Evolutionary conservation across 805 yeast species (phyloP).

Genomic region (Wickerhamiella azymoides): DNA sequence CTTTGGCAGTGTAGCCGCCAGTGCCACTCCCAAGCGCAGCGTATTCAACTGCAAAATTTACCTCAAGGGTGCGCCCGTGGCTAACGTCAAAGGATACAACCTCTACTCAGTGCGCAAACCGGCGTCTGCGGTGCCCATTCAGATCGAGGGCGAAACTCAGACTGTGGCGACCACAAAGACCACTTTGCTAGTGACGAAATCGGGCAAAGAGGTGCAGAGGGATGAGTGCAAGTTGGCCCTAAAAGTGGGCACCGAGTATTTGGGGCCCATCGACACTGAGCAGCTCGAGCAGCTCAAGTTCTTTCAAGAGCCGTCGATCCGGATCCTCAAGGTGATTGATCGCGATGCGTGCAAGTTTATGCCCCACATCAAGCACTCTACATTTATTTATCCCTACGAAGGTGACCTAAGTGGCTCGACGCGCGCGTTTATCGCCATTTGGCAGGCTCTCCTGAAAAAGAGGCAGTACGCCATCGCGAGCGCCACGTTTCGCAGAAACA

Average conservation of each 20-base stretch:
- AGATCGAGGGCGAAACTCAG: constrained; percentile 38
- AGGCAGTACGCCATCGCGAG: constrained; percentile 54
- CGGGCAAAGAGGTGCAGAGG: constrained; percentile 32
- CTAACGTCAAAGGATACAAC: constrained; percentile 52
- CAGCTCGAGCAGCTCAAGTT: constrained; percentile 26
- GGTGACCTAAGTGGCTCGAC: constrained; percentile 47
- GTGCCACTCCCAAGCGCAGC: constrained; percentile 10
- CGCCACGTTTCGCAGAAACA: constrained; percentile 44
- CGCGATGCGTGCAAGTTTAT: constrained; percentile 27
- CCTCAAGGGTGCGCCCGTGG: constrained; percentile 34
- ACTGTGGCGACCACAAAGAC: constrained; percentile 39
- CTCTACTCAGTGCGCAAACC: constrained; percentile 43
- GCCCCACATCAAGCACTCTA: constrained; percentile 39
- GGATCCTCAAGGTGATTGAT: constrained; percentile 37
- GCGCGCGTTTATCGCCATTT: constrained; percentile 53
- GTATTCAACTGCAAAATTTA: constrained; percentile 9
- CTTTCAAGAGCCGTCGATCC: constrained; percentile 37
- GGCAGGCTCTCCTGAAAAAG: constrained; percentile 39
- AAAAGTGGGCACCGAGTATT: constrained; percentile 29
- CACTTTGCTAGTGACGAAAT: constrained; percentile 27
- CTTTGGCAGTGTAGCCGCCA: constrained; percentile 7
- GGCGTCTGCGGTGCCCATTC: constrained; percentile 37
- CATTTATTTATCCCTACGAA: constrained; percentile 56
- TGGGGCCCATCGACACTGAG: constrained; percentile 27
- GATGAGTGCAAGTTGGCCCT: constrained; percentile 28